Percentiles rank a stretch among this genome's conserved stretches.
phyloP scores from a whole-genome alignment of 257 asterid genomes.

The Salvia hispanica region DNA sequence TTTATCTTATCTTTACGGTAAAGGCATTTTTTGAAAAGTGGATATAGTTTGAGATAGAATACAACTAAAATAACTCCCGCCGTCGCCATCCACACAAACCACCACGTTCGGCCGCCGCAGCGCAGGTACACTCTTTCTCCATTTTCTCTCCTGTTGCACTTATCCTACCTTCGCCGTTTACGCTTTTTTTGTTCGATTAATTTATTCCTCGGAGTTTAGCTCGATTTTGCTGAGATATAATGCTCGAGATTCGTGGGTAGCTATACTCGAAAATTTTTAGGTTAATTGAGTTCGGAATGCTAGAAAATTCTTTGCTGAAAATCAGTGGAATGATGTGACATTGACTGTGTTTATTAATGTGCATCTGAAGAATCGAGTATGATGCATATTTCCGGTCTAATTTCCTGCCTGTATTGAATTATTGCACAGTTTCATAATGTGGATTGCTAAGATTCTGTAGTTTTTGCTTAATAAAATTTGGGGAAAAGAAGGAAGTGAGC shows the following conservation, averaged over 20 bases:
- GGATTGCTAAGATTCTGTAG: neutral
- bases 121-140: conserved; percentile 23
- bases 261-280: neutral
- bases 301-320: neutral
- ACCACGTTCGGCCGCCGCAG: neutral
- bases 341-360: neutral
- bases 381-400: conserved; percentile 1
- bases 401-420: neutral
- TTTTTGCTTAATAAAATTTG: neutral
- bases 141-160: neutral
- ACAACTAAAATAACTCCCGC: neutral
- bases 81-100: conserved; percentile 16
- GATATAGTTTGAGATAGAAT: neutral
- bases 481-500: neutral
- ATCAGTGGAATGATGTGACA: neutral
- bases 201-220: neutral
- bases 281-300: neutral
- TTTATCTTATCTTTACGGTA: too few relatives aligned
- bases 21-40: too few relatives aligned
- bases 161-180: conserved; percentile 13
- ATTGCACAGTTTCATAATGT: neutral
- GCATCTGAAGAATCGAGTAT: neutral
- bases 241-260: neutral
- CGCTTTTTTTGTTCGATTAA: neutral
- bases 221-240: neutral